Evolutionary conservation across 148 eudicot species (phyloP).

Genomic region (Drosera capensis): DNA sequence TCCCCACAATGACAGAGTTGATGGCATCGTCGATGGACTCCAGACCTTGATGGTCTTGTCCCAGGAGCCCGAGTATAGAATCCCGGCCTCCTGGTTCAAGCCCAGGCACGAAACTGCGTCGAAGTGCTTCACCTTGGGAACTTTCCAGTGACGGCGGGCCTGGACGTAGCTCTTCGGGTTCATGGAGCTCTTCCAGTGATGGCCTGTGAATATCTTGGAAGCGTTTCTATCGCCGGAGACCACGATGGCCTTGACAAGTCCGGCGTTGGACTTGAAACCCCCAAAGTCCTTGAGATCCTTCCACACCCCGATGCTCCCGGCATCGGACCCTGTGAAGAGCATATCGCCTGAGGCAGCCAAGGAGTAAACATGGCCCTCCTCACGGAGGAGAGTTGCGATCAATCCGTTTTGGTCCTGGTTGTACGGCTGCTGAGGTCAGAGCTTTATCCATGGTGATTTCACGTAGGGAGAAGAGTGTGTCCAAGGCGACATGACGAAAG

Average conservation of each 20-base stretch:
- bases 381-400: slow-evolving; percentile 25
- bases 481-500: slow-evolving; percentile 8
- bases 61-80: slow-evolving; percentile 86
- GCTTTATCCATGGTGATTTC: slow-evolving; percentile 31
- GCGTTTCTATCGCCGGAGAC: slow-evolving; percentile 11
- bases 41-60: slow-evolving; percentile 72
- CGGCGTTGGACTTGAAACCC: slow-evolving; percentile 64
- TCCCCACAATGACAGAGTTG: slow-evolving; percentile 32
- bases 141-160: slow-evolving; percentile 32
- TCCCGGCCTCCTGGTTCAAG: slow-evolving; percentile 31
- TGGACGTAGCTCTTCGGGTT: slow-evolving; percentile 53
- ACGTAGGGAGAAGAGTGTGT: slow-evolving; percentile 16
- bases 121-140: slow-evolving; percentile 41
- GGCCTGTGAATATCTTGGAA: slow-evolving; percentile 79
- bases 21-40: slow-evolving; percentile 67
- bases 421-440: slow-evolving; percentile 8
- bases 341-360: slow-evolving; percentile 11
- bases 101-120: slow-evolving; percentile 77
- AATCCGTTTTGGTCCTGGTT: neutral
- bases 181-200: slow-evolving; percentile 38
- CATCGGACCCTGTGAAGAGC: slow-evolving; percentile 30
- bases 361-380: slow-evolving; percentile 37
- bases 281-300: slow-evolving; percentile 43
- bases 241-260: slow-evolving; percentile 68
- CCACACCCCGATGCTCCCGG: slow-evolving; percentile 35